phyloP scores from a whole-genome alignment of 352 stramenopile genomes.

The Salisapilia sapeloensis region DNA sequence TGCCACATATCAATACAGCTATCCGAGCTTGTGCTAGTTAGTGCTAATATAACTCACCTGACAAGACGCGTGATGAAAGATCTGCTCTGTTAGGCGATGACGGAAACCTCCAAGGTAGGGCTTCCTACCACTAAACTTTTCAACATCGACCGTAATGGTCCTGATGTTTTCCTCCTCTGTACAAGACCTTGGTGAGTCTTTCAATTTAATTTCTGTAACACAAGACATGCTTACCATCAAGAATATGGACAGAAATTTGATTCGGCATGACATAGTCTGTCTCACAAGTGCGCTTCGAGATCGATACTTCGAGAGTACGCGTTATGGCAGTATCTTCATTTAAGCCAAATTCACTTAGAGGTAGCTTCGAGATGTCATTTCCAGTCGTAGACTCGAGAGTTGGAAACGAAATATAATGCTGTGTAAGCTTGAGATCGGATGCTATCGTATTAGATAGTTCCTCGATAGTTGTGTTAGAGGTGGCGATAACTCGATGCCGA shows the following conservation, averaged over 20 bases:
- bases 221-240: constrained; percentile 16
- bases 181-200: not conserved
- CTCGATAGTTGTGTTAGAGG: constrained; percentile 22
- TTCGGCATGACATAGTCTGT: constrained; percentile 78
- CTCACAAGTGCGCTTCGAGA: no score
- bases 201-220: not conserved
- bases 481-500: constrained; percentile 43
- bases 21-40: not conserved
- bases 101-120: constrained; percentile 80
- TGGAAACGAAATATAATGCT: constrained; percentile 38
- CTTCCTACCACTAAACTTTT: constrained; percentile 66
- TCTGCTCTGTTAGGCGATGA: constrained; percentile 69
- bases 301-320: constrained; percentile 4
- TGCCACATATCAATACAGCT: no score
- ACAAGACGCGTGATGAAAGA: constrained; percentile 82
- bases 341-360: constrained; percentile 17
- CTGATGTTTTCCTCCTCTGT: constrained; percentile 20
- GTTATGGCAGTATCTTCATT: constrained; percentile 5
- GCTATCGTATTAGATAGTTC: constrained; percentile 36
- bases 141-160: constrained; percentile 50
- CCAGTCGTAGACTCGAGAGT: constrained; percentile 20
- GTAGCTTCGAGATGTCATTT: constrained; percentile 13
- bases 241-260: constrained; percentile 62
- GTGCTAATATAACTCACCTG: constrained; percentile 23
- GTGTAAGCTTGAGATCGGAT: constrained; percentile 30